Conservation (phyloP, 23 red algal genomes). For the Gracilaria caudata region DNA sequence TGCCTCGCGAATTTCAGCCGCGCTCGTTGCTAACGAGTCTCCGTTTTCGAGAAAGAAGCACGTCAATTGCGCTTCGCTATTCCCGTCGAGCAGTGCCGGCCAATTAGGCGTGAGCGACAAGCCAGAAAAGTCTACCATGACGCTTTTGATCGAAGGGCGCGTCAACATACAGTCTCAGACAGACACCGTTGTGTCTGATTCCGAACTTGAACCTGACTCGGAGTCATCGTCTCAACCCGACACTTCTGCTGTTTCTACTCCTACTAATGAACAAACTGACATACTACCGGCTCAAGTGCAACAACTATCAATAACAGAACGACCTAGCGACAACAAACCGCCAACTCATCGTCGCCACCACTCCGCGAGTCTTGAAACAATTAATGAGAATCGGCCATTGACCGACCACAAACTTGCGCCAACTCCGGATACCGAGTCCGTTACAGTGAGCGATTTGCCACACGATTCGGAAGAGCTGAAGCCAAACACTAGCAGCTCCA, state of each 20-base stretch:
- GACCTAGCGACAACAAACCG: neutral
- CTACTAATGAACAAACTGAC: constrained; percentile 9
- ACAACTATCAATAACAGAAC: constrained; percentile 6
- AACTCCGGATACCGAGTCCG: neutral
- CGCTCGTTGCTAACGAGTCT: constrained; percentile 59
- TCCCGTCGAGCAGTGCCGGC: constrained; percentile 60
- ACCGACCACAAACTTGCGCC: neutral
- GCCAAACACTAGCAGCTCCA: neutral
- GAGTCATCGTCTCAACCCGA: constrained; percentile 14
- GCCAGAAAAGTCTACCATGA: constrained; percentile 11
- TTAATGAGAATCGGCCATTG: neutral
- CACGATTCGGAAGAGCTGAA: neutral
- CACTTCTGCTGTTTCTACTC: neutral
- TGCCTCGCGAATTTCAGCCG: constrained; percentile 38
- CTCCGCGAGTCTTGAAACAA: neutral
- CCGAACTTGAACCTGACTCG: neutral
- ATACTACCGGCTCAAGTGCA: neutral
- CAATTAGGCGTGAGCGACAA: constrained; percentile 14
- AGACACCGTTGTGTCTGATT: neutral
- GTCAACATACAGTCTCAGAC: neutral
- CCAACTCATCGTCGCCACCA: neutral
- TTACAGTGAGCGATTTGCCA: neutral
- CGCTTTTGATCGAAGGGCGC: neutral
- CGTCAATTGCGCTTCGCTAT: constrained; percentile 26
- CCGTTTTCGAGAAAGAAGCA: constrained; percentile 32